A percentile compares a stretch with the other conserved stretches of the same genome.
These are phyloP conservation scores for Alternaria longipes DNA, from an alignment of 2,329 filamentous ascomycete species.

Conservation along the genomic window DNA sequence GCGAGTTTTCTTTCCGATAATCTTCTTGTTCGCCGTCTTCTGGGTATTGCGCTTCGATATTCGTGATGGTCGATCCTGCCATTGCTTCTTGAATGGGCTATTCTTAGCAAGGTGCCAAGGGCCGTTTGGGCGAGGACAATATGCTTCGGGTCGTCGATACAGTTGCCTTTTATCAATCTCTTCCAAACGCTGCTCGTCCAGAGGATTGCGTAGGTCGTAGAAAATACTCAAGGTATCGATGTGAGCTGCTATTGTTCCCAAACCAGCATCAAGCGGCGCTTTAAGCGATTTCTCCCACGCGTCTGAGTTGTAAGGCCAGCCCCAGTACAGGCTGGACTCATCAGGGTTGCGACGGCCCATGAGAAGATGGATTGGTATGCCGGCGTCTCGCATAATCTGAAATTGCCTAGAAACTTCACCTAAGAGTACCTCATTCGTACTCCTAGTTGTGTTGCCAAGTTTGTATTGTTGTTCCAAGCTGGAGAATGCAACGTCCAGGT, in stretches of 20 bases:
- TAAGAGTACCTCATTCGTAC: neutral
- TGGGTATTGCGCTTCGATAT: conserved; percentile 7
- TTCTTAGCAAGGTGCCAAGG: conserved; percentile 10
- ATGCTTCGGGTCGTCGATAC: conserved; percentile 5
- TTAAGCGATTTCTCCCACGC: conserved; percentile 26
- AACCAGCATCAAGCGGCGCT: conserved; percentile 22
- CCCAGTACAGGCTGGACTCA: conserved; percentile 38
- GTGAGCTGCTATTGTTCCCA: conserved; percentile 24
- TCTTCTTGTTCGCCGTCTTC: conserved; percentile 2
- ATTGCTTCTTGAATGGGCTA: conserved; percentile 15
- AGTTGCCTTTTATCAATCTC: conserved; percentile 23
- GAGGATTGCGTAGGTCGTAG: conserved; percentile 39
- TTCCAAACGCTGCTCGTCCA: conserved; percentile 20
- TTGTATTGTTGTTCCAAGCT: neutral
- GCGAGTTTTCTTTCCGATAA: neutral
- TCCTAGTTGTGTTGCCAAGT: neutral
- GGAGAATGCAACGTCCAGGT: neutral
- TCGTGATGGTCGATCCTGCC: neutral
- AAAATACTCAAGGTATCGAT: conserved; percentile 34
- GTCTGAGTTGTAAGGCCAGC: conserved; percentile 15
- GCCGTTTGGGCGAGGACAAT: conserved; percentile 22
- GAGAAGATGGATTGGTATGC: conserved; percentile 34
- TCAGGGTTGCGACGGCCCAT: conserved; percentile 29
- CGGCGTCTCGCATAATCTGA: conserved; percentile 17
- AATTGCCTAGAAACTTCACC: conserved; percentile 23